Conservation (phyloP, 805 yeast species). For the Ogataea nonfermentans region DNA sequence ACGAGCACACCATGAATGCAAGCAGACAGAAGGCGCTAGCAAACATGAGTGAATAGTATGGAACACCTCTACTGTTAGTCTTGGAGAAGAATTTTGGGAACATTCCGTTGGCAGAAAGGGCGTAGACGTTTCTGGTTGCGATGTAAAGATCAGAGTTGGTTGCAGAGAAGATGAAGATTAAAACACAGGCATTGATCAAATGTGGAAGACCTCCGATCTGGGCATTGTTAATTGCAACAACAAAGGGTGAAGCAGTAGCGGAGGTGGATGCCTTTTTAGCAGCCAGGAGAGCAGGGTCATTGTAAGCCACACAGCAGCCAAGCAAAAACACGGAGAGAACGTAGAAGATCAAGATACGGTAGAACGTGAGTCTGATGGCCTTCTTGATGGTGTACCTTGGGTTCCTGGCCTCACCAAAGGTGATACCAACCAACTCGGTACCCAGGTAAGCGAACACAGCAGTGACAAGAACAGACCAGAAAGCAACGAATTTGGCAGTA, state of each 20-base stretch:
- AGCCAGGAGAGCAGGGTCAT: slow-evolving; percentile 41
- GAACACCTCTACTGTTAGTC: slow-evolving; percentile 71
- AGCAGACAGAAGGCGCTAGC: slow-evolving; percentile 56
- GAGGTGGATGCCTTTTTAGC: slow-evolving; percentile 47
- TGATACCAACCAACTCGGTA: slow-evolving; percentile 50
- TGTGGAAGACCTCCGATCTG: slow-evolving; percentile 66
- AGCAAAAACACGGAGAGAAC: slow-evolving; percentile 49
- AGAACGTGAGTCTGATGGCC: slow-evolving; percentile 52
- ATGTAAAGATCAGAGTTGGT: slow-evolving; percentile 77
- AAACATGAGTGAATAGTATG: slow-evolving; percentile 52
- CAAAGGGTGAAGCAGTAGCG: slow-evolving; percentile 82
- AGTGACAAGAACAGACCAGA: slow-evolving; percentile 51
- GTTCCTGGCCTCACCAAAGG: slow-evolving; percentile 47
- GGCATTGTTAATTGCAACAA: slow-evolving; percentile 72
- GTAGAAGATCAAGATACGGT: slow-evolving; percentile 54
- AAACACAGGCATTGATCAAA: slow-evolving; percentile 72
- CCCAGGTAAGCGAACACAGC: slow-evolving; percentile 52
- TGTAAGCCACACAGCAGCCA: slow-evolving; percentile 57
- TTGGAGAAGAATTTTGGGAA: slow-evolving; percentile 68
- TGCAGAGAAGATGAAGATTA: slow-evolving; percentile 77
- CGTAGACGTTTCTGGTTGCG: slow-evolving; percentile 73
- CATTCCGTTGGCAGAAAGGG: slow-evolving; percentile 67
- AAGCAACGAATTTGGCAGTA: slow-evolving; percentile 50
- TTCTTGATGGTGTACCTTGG: slow-evolving; percentile 51
- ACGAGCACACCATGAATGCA: slow-evolving; percentile 68